Evolutionary conservation across 2,329 filamentous ascomycete species (phyloP).

Genomic region (Lachnellula arida): DNA sequence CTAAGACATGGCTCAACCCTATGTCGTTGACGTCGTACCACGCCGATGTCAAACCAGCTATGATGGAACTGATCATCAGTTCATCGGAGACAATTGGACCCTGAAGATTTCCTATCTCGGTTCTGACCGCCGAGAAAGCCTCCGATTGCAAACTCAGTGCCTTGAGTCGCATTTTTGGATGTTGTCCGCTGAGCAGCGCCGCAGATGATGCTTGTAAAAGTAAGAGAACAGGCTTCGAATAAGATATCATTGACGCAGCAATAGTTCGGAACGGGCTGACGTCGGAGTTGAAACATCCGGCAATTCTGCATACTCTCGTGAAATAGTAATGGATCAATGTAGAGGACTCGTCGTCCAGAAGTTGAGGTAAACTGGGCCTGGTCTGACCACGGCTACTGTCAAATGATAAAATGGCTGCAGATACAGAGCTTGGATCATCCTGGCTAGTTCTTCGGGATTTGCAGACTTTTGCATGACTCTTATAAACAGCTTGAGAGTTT

Average conservation of each 20-base stretch:
- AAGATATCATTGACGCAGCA: conserved; percentile 6
- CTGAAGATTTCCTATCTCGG: conserved; percentile 4
- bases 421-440: background rate
- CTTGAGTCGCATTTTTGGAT: conserved; percentile 8
- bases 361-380: background rate
- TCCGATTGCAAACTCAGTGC: conserved; percentile 9
- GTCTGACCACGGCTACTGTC: background rate
- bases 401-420: background rate
- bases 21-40: conserved; percentile 13
- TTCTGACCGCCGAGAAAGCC: conserved; percentile 8
- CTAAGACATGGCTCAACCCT: conserved; percentile 6
- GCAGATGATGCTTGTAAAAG: conserved; percentile 12
- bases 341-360: conserved; percentile 1
- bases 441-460: background rate
- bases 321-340: conserved; percentile 10
- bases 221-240: conserved; percentile 7
- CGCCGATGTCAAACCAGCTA: conserved; percentile 9
- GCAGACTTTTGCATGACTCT: background rate
- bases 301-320: conserved; percentile 9
- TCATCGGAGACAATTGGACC: conserved; percentile 8
- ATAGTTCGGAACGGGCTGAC: conserved; percentile 9
- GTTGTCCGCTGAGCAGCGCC: conserved; percentile 6
- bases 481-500: background rate
- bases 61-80: conserved; percentile 9
- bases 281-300: conserved; percentile 9